Base-by-base conservation (phyloP, 2,329 filamentous ascomycete genomes). In the Ophiostoma sp. region DNA sequence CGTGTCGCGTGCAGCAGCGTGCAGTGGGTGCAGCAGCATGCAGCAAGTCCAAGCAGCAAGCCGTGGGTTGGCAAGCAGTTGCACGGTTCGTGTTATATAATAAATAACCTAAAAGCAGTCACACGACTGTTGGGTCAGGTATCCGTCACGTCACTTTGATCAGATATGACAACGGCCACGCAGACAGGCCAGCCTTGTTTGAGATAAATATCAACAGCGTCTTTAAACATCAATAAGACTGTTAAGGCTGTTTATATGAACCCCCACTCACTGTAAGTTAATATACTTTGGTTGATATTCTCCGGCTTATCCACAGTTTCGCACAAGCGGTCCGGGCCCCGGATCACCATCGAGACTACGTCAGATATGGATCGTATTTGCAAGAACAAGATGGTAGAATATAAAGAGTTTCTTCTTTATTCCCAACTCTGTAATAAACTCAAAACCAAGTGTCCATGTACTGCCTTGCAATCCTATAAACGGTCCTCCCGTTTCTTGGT, bases 1-100 rank as follows among this genome's bases (percentile, higher is more conserved):
- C 52, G 52, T 57, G 52, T 57, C 52, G n/a, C 52, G 52, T 57
- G 52, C n/a, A 57, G 52, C 7, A 57, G 44, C 44, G 20, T 48
- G 44, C 44, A 41, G 39, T 41, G 15, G 39, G 39, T 13, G 13
- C 27, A 39, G 36, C 36, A 39, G 36, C 36, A 39, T 39, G 36
- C 36, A 39, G 36, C 36, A 39, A 39, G 36, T 10, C 4, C 4
- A 39, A 6, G 44, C 17, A 57, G n/a, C n/a, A 27, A 27, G 52
- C 52, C 52, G 13, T 57, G 23, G 52, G 17, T 41, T 41, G 15
- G 3, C 10, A 41, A 15, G 39, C 3, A 41, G 13, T 52, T 52
- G 7, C 48, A 52, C n/a, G 48, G 48, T 23, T 52, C n/a, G 8
- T 20, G 20, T 23, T 52, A 7, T n/a, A n/a, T 27, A 57, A n/a